A percentile compares a stretch with the other conserved stretches of the same genome.
Evolutionary conservation across 768 basidiomycete genomes (phyloP).

Genomic region (Rhodocollybia butyracea): DNA sequence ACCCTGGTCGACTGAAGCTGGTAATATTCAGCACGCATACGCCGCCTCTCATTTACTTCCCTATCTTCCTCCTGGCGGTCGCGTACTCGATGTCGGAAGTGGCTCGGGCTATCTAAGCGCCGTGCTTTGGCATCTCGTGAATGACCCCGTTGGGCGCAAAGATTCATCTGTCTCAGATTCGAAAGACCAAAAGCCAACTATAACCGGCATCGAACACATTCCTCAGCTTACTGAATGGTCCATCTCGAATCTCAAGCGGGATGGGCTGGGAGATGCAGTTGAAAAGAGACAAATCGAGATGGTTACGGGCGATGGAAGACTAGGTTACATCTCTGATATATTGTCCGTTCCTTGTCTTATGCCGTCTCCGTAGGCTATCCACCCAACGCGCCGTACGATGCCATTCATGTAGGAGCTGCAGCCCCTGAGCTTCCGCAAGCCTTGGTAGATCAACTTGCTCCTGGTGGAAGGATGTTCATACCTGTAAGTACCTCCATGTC

Average conservation of each 20-base stretch:
- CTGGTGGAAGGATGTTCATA: constrained; percentile 86
- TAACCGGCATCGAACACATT: constrained; percentile 93
- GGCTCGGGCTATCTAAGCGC: constrained; percentile 88
- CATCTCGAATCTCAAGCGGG: constrained; percentile 60
- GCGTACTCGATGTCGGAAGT: constrained; percentile 86
- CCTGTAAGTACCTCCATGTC: constrained; percentile 65
- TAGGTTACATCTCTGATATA: constrained; percentile 41
- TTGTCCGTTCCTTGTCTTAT: background rate
- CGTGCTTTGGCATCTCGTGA: constrained; percentile 73
- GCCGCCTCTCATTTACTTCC: constrained; percentile 77
- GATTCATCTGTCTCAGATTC: constrained; percentile 12
- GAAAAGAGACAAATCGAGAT: constrained; percentile 57
- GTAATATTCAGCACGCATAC: constrained; percentile 89
- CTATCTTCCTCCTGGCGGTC: constrained; percentile 55
- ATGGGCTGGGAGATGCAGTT: constrained; percentile 56
- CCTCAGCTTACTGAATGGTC: constrained; percentile 71
- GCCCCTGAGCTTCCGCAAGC: constrained; percentile 67
- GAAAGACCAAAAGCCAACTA: constrained; percentile 34
- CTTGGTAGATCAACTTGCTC: constrained; percentile 75
- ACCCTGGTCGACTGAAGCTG: too few relatives aligned
- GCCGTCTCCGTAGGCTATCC: constrained; percentile 26
- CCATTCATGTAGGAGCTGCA: constrained; percentile 94
- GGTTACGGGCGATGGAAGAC: constrained; percentile 75
- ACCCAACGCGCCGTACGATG: constrained; percentile 62
- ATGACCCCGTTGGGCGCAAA: background rate